Percentiles rank a stretch among this genome's conserved stretches.
These are phyloP conservation scores for Rhizopus arrhizus DNA, from an alignment of 371 early-diverging fungal genomes.

Conservation along the genomic window DNA sequence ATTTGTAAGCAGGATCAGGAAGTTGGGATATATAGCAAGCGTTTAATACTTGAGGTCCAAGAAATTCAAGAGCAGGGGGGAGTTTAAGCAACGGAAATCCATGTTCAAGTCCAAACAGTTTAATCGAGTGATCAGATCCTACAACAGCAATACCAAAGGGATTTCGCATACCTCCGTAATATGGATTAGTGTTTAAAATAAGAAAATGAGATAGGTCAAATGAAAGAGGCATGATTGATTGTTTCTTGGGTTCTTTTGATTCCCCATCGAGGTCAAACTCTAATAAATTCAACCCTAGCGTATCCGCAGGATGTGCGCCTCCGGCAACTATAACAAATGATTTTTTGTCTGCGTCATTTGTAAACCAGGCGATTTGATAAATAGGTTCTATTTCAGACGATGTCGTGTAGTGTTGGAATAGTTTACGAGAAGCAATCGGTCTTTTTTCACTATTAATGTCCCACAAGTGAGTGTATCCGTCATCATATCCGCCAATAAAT, in stretches of 20 bases:
- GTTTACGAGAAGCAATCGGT: constrained; percentile 47
- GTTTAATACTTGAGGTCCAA: constrained; percentile 44
- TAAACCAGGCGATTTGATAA: constrained; percentile 58
- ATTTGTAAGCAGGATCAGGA: constrained; percentile 27
- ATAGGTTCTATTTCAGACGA: constrained; percentile 43
- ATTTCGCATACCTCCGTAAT: constrained; percentile 44
- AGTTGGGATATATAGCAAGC: constrained; percentile 37
- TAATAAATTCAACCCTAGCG: constrained; percentile 50
- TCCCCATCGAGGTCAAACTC: constrained; percentile 48
- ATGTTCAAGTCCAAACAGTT: constrained; percentile 33
- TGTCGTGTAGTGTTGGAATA: constrained; percentile 40
- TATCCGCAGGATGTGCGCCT: constrained; percentile 35
- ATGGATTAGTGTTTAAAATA: constrained; percentile 48
- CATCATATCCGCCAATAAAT: constrained; percentile 61
- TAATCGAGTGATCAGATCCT: constrained; percentile 38
- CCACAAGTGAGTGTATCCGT: constrained; percentile 59
- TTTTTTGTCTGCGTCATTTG: constrained; percentile 31
- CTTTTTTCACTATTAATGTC: constrained; percentile 42
- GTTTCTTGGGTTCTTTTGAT: constrained; percentile 45
- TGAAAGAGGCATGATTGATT: constrained; percentile 45
- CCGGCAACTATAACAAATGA: constrained; percentile 55
- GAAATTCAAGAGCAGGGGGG: constrained; percentile 52
- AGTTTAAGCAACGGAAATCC: constrained; percentile 39
- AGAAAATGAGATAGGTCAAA: constrained; percentile 56
- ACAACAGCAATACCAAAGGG: constrained; percentile 52